Conservation (phyloP, 164 flowering plant species). For the Tinospora cordifolia region DNA sequence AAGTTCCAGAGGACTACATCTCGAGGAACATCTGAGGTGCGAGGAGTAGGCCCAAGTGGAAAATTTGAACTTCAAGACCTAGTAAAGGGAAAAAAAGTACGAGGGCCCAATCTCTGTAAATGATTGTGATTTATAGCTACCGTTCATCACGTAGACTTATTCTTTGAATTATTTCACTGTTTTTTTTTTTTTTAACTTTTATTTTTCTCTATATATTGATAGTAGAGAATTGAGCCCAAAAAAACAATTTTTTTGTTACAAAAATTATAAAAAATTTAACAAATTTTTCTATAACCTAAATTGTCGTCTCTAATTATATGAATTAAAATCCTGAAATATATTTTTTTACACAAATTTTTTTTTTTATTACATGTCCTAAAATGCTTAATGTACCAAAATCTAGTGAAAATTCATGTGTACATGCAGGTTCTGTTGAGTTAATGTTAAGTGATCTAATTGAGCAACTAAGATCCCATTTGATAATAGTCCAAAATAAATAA, state of each 20-base stretch:
- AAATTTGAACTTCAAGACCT: neutral
- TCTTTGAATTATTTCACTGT: neutral
- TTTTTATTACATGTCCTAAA: too few species aligned
- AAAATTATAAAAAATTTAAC: too few species aligned
- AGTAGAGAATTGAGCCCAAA: neutral
- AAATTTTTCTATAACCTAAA: too few species aligned
- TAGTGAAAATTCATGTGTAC: too few species aligned
- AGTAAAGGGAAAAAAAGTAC: neutral
- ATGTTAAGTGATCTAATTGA: neutral
- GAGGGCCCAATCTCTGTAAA: neutral
- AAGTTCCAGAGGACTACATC: neutral
- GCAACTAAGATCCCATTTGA: neutral
- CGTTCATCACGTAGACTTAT: neutral
- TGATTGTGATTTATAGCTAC: conserved; percentile 1
- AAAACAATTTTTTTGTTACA: too few species aligned
- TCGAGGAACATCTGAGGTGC: neutral
- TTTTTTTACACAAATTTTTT: too few species aligned
- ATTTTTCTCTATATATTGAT: too few species aligned
- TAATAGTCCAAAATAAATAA: neutral
- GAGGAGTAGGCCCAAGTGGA: neutral
- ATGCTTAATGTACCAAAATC: too few species aligned
- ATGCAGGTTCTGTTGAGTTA: too few species aligned
- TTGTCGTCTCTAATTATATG: too few species aligned
- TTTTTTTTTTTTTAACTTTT: too few species aligned
- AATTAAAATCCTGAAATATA: too few species aligned